Evolutionary conservation across 805 yeast genomes (phyloP).

Genomic region (Candida maesae): DNA sequence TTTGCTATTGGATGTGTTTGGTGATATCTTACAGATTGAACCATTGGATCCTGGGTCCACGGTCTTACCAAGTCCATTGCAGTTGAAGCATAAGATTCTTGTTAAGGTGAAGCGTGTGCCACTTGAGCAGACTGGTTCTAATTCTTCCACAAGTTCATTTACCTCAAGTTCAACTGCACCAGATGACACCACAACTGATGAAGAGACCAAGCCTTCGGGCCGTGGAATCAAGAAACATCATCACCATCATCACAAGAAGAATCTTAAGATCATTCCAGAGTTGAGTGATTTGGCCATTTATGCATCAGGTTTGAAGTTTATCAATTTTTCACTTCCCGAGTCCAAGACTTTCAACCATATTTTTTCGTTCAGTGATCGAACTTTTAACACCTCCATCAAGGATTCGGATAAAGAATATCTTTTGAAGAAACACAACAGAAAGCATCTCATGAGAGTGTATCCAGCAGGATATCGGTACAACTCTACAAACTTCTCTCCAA

Average conservation of each 20-base stretch:
- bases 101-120: constrained; percentile 65
- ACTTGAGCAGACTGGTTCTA: constrained; percentile 17
- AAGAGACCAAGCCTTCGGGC: neutral
- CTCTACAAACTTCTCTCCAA: constrained; percentile 80
- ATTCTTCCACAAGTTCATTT: constrained; percentile 18
- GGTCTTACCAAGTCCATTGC: constrained; percentile 71
- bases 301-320: constrained; percentile 60
- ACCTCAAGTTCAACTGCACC: constrained; percentile 28
- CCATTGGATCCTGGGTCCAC: constrained; percentile 27
- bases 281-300: constrained; percentile 67
- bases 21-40: constrained; percentile 42
- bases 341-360: constrained; percentile 78
- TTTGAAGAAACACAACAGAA: constrained; percentile 71
- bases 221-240: constrained; percentile 9
- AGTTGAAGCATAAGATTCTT: constrained; percentile 65
- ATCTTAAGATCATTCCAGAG: constrained; percentile 34
- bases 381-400: constrained; percentile 57
- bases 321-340: constrained; percentile 81
- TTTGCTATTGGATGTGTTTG: constrained; percentile 53
- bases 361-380: constrained; percentile 81
- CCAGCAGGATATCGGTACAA: constrained; percentile 77
- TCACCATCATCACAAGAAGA: no score
- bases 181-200: constrained; percentile 28
- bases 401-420: constrained; percentile 54
- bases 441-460: constrained; percentile 75